phyloP scores from a whole-genome alignment of 2,329 filamentous ascomycete genomes.

The Cadophora sp. region DNA sequence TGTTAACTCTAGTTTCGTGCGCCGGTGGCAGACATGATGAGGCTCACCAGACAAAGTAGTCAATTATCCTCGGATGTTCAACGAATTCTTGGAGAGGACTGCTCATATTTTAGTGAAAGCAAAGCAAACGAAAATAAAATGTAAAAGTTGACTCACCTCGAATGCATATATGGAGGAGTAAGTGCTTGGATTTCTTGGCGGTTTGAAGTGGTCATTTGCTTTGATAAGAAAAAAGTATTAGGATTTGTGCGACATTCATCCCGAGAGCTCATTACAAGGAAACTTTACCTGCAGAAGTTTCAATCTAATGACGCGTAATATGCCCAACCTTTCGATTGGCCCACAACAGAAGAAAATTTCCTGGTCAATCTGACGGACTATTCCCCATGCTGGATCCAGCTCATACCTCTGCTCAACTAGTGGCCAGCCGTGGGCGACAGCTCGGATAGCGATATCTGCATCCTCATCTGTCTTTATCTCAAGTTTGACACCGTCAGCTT shows the following conservation, averaged over 20 bases:
- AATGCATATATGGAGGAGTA: constrained; percentile 1
- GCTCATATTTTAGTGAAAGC: neutral
- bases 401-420: neutral
- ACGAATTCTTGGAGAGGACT: neutral
- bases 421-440: neutral
- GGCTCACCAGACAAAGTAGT: constrained; percentile 1
- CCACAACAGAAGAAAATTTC: neutral
- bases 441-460: constrained; percentile 1
- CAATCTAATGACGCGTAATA: neutral
- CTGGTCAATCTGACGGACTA: neutral
- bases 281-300: constrained; percentile 1
- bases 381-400: constrained; percentile 1
- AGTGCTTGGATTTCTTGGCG: neutral
- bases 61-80: constrained; percentile 2
- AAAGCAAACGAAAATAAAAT: neutral
- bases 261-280: neutral
- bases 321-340: neutral
- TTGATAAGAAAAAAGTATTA: neutral
- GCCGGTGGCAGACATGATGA: neutral
- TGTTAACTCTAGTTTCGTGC: constrained; percentile 1
- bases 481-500: neutral
- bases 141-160: neutral
- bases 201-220: constrained; percentile 2
- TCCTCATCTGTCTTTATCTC: constrained; percentile 1
- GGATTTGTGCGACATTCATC: neutral